Evolutionary conservation across 140 eudicot species (phyloP).

Genomic region (Ambrosia hybrid): DNA sequence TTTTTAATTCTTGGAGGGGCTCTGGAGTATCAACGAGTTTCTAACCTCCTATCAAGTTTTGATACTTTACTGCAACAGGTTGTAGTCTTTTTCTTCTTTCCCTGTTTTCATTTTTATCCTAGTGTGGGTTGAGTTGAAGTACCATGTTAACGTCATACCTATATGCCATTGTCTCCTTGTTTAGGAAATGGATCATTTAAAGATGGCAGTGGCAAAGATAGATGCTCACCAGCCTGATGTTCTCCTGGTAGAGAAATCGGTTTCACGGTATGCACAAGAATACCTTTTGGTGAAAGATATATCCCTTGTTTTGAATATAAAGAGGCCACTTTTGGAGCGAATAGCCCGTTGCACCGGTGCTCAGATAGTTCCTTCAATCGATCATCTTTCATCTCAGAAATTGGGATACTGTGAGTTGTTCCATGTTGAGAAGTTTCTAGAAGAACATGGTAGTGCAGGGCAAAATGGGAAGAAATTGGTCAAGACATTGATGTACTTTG

Average conservation of each 20-base stretch:
- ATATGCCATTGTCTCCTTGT: conserved; percentile 20
- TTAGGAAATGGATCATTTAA: conserved; percentile 95
- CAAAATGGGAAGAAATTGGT: conserved; percentile 77
- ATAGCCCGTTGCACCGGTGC: conserved; percentile 98
- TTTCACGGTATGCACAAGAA: conserved; percentile 90
- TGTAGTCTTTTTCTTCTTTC: not conserved
- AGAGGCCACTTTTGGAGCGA: conserved; percentile 93
- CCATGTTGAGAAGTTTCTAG: conserved; percentile 74
- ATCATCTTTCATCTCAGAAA: conserved; percentile 82
- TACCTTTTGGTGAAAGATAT: conserved; percentile 83
- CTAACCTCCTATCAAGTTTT: conserved; percentile 83
- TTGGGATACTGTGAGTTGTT: conserved; percentile 84
- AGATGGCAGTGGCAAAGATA: conserved; percentile 98
- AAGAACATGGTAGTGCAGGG: conserved; percentile 90
- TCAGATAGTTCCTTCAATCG: conserved; percentile 88
- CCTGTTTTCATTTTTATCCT: not conserved
- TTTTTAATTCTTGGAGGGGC: conserved; percentile 93
- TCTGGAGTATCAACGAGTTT: conserved; percentile 91
- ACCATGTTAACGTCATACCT: conserved; percentile 11
- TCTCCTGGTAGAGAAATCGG: conserved; percentile 95
- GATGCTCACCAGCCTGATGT: conserved; percentile 85
- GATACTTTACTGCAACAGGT: conserved; percentile 97
- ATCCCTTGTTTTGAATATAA: conserved; percentile 88
- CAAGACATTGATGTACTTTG: conserved; percentile 94
- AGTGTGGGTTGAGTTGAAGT: not conserved